These are phyloP conservation scores for Populus hybrid DNA, from an alignment of 441 rosid genomes.

Conservation along the genomic window DNA sequence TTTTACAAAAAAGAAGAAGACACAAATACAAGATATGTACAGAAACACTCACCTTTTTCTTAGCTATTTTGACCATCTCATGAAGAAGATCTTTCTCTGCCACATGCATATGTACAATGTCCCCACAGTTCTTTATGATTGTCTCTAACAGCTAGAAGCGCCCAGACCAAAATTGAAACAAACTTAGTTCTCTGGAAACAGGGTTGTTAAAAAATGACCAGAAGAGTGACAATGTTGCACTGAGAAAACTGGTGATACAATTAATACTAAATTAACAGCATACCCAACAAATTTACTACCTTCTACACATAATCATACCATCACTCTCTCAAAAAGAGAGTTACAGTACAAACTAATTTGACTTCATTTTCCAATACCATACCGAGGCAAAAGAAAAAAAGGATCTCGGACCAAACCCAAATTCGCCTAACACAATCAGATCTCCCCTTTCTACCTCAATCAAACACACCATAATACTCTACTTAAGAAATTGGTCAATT, in stretches of 20 bases:
- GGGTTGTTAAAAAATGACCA: slow-evolving; percentile 7
- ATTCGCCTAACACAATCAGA: background rate
- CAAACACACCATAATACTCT: background rate
- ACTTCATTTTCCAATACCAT: background rate
- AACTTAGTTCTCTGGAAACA: slow-evolving; percentile 3
- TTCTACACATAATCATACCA: background rate
- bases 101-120: slow-evolving; percentile 96
- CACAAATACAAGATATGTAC: slow-evolving; percentile 7
- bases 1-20: slow-evolving; percentile 10
- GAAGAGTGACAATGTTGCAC: background rate
- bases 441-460: background rate
- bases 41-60: slow-evolving; percentile 72
- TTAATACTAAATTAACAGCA: background rate
- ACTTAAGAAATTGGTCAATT: background rate
- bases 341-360: background rate
- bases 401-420: background rate
- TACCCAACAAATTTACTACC: background rate
- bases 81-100: slow-evolving; percentile 93
- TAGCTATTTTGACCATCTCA: slow-evolving; percentile 88
- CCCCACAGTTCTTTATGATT: slow-evolving; percentile 93
- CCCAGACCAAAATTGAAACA: slow-evolving; percentile 14
- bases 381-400: background rate
- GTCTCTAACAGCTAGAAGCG: slow-evolving; percentile 82
- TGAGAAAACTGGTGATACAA: background rate
- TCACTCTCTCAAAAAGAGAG: background rate